Base-by-base conservation (phyloP, 805 yeast species). In the Candida verbasci region DNA sequence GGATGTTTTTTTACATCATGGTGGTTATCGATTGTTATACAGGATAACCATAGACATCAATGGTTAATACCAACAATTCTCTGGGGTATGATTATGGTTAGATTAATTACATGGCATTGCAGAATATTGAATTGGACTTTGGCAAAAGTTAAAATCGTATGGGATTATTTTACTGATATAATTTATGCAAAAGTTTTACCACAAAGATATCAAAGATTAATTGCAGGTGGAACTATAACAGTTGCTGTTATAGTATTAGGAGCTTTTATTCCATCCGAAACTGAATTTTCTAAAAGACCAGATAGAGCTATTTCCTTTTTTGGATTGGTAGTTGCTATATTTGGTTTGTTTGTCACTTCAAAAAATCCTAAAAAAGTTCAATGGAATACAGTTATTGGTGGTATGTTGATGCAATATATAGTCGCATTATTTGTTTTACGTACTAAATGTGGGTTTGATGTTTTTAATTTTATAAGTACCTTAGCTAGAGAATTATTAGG, bases 381-480 rank as follows among this genome's bases (percentile, higher is more conserved):
- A 38, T 78, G 82, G 81, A 68, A 73, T 44, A 74, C 82, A 3
- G 81, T 78, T 17, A 71, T 74, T 42, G 71, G 74, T 22, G 83
- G 82, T 27, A 63, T 73, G 61, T 67, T 78, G 51, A 70, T 74
- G 64, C 83, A 78, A 53, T 78, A 61, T 49, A 70, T 76, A 40
- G 54, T 78, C 41, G 81, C 82, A 4, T 60, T 78, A 29, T 78
- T 78, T 45, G 83, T 78, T 9, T 62, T 78, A 51, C 62, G 83
- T 50, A 78, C 83, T 15, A 62, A 64, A 47, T 67, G 68, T 30
- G 84, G 84, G 41, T 77, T 70, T 52, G 81, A 77, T 50, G 63
- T 78, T 46, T 78, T 78, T 64, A 72, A 76, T 57, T 78, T 77
- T 51, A 72, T 78, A 47, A 72, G 80, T 17, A 59, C 65, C 37